Evolutionary conservation across 1,284 basidiomycete genomes (phyloP), one percentile per base, ranked within the genome.

Genomic region (Pseudozyma pruni): DNA sequence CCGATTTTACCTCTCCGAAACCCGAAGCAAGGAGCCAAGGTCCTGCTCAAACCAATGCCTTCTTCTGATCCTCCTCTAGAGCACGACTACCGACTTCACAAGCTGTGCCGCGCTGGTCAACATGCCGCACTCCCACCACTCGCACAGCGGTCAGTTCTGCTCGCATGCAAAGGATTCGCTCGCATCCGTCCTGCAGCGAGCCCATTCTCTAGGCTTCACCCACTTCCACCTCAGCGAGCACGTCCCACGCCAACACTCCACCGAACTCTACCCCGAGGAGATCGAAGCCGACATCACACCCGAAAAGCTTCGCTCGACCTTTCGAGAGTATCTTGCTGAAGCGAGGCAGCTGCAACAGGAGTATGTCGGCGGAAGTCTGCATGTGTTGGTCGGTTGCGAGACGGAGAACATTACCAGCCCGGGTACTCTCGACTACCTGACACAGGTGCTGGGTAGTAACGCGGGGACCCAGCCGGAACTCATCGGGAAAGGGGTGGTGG

Each of bases 111-210:
- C 13, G 29, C 27, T 7, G 11, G 8, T 2, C 37, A 40, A 11
- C 4, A 94, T 94, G 93, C 91, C 91, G 69, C 77, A 81, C 52
- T 80, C 79, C 2, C 93, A 94, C 81, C 95, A 97, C 84, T 95
- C 93, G 10, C 94, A 98, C 81, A 97, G 94, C 8, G 95, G 95
- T 29, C 90, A 96, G 80, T 98, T 97, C 84, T 98, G 95, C 86
- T 90, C 89, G 68, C 96, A 98, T 82, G 95, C 93, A 8, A 81
- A 83, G 3, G 90, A 90, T 6, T 86, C 86, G 0, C 86, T 98
- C 20, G 89, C 93, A 67, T 87, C 91, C 2, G 90, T 94, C 14
- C 89, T 96, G 1, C 80, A 85, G 6, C 89, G 90, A 70, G 94
- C 96, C 10, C 89, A 93, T 53, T 79, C 84, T 3, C 87, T 90